These are phyloP conservation scores for Metarhizium guizhouense DNA, from an alignment of 2,329 filamentous ascomycete species.

Conservation along the genomic window DNA sequence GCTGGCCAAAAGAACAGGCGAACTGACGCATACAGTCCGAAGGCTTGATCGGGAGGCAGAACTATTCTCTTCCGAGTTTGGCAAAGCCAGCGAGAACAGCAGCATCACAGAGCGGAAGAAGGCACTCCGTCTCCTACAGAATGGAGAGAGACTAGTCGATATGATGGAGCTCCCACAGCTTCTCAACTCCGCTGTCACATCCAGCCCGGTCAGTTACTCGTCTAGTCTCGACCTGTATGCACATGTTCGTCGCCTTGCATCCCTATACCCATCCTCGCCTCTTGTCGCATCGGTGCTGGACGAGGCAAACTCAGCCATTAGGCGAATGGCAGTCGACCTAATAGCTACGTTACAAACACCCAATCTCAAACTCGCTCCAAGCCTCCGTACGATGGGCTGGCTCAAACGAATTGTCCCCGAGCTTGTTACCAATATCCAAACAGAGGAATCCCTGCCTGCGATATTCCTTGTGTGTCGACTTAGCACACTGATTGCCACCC, in stretches of 20 bases:
- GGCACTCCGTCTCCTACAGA: constrained; percentile 72
- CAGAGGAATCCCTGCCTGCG: constrained; percentile 65
- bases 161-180: constrained; percentile 84
- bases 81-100: constrained; percentile 60
- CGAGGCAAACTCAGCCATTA: constrained; percentile 82
- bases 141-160: constrained; percentile 82
- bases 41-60: constrained; percentile 71
- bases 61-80: constrained; percentile 74
- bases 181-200: constrained; percentile 67
- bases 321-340: constrained; percentile 77
- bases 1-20: constrained; percentile 55
- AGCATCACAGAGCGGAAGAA: constrained; percentile 67
- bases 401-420: constrained; percentile 80
- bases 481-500: constrained; percentile 66
- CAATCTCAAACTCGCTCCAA: constrained; percentile 77
- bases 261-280: constrained; percentile 70
- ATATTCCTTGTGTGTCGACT: constrained; percentile 84
- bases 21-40: constrained; percentile 65
- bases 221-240: constrained; percentile 84
- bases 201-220: constrained; percentile 65
- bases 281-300: constrained; percentile 63
- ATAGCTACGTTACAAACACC: constrained; percentile 68
- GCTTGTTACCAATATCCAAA: constrained; percentile 31
- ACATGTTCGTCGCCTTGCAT: constrained; percentile 82
- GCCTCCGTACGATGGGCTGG: constrained; percentile 87